These are phyloP conservation scores for Xylaria multiplex DNA, from an alignment of 2,329 filamentous ascomycete genomes.

Conservation along the genomic window DNA sequence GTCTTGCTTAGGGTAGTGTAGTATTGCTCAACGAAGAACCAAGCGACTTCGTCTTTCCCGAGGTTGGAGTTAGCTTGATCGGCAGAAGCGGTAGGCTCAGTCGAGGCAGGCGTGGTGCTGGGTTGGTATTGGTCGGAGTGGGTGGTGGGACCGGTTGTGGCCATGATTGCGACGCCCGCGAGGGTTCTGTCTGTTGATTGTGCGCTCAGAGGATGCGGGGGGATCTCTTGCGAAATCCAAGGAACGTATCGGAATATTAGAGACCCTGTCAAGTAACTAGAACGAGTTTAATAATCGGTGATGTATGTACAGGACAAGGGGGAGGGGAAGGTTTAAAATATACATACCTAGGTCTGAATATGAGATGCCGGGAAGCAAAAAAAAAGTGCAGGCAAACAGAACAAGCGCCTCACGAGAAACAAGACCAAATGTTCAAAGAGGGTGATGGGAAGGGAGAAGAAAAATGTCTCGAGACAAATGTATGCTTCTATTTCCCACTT, in stretches of 20 bases:
- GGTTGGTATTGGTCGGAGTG: constrained; percentile 55
- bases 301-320: constrained; percentile 4
- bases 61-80: constrained; percentile 56
- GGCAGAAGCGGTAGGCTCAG: constrained; percentile 44
- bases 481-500: constrained; percentile 22
- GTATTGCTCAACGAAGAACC: constrained; percentile 99
- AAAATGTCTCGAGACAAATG: constrained; percentile 32
- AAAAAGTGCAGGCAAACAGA: constrained; percentile 30
- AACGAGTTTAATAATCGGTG: constrained; percentile 17
- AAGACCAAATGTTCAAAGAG: constrained; percentile 31
- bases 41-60: constrained; percentile 93
- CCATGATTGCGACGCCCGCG: constrained; percentile 55
- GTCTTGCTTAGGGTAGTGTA: constrained; percentile 96
- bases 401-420: constrained; percentile 35
- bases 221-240: constrained; percentile 27
- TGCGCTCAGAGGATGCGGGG: constrained; percentile 29
- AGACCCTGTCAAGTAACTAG: constrained; percentile 18
- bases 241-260: constrained; percentile 21
- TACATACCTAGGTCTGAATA: constrained; percentile 35
- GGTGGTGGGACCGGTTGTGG: constrained; percentile 66
- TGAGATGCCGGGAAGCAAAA: constrained; percentile 3
- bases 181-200: constrained; percentile 29
- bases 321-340: neutral
- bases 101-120: constrained; percentile 47
- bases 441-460: constrained; percentile 16